Base-by-base conservation (phyloP, 495 filamentous ascomycete species). In the Poronia punctata region DNA sequence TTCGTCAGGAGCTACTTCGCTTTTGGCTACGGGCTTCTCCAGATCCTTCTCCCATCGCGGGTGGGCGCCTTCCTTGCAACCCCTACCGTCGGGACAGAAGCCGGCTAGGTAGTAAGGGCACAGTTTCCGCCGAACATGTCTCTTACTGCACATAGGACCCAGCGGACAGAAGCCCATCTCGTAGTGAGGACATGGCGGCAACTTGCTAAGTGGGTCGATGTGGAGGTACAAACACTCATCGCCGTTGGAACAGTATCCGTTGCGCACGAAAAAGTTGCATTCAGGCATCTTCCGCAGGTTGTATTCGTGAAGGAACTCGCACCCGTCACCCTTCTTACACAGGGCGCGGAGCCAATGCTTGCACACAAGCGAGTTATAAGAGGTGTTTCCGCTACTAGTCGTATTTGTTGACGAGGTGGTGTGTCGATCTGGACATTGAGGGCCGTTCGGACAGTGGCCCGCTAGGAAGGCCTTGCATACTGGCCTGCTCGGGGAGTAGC, bases 261-360 rank as follows among this genome's bases (percentile, higher is more conserved):
- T 85, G 44, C 87, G 80, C 11, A 84, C 78, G 52, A 86, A 92
- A 54, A 87, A 88, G 56, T 88, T 92, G 68, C 92, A 98, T 65
- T 96, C 92, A 32, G 89, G 87, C 90, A 95, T 93, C 64, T 88
- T 86, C 34, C 92, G 82, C 50, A 98, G 77, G 71, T 98, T 96
- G 73, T 93, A 98, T 67, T 95, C 90, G 68, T 98, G 92, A 42
- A 95, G 71, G 57, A 95, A 98, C 66, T 96, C 92, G 76, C 92
- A 98, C 41, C 76, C 75, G 45, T 92, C 76, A 24, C 90, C 93
- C 62, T 97, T 97, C 61, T 97, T 98, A 73, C 92, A 98, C 17
- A 98, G 80, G 0, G 87, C 88, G 50, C 93, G 84, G 48, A 97
- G 79, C 80, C 93, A 98, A 75, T 97, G 92, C 67, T 98, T 98